Conservation (phyloP, 2,329 filamentous ascomycete genomes). For the Nemania serpens region DNA sequence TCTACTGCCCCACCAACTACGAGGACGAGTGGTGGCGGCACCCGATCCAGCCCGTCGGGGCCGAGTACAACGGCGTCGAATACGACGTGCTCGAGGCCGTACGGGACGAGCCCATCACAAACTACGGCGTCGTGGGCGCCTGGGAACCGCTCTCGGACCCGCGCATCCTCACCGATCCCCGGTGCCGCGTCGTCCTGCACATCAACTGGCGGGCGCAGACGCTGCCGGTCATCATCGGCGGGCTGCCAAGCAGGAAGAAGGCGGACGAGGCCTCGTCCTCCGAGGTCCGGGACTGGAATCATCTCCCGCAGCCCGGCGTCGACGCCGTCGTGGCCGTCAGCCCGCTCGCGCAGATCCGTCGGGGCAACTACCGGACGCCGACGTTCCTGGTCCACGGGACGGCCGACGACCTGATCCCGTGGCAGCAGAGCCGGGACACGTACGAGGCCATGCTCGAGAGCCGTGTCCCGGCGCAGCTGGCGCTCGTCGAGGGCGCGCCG, state of each 20-base stretch:
- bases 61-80: slow-evolving; percentile 16
- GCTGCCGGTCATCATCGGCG: slow-evolving; percentile 35
- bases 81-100: slow-evolving; percentile 41
- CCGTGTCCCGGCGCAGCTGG: slow-evolving; percentile 21
- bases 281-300: slow-evolving; percentile 20
- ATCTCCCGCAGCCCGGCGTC: slow-evolving; percentile 18
- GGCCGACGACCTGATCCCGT: slow-evolving; percentile 38
- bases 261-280: background rate
- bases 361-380: slow-evolving; percentile 35
- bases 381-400: slow-evolving; percentile 41
- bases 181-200: slow-evolving; percentile 37
- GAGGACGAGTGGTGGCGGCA: slow-evolving; percentile 20
- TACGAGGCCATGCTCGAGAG: slow-evolving; percentile 25
- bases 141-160: slow-evolving; percentile 25
- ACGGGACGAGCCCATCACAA: slow-evolving; percentile 34
- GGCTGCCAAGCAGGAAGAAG: slow-evolving; percentile 29
- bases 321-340: slow-evolving; percentile 30
- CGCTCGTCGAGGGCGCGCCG: slow-evolving; percentile 17
- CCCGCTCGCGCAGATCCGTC: slow-evolving; percentile 34
- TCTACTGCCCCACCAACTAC: slow-evolving; percentile 23
- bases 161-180: slow-evolving; percentile 30
- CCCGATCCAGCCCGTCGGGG: slow-evolving; percentile 29
- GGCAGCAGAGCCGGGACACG: slow-evolving; percentile 32
- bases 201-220: slow-evolving; percentile 40
- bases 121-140: slow-evolving; percentile 25